Conservation (phyloP, 495 filamentous ascomycete genomes). For the Podospora pseudoanserina region DNA sequence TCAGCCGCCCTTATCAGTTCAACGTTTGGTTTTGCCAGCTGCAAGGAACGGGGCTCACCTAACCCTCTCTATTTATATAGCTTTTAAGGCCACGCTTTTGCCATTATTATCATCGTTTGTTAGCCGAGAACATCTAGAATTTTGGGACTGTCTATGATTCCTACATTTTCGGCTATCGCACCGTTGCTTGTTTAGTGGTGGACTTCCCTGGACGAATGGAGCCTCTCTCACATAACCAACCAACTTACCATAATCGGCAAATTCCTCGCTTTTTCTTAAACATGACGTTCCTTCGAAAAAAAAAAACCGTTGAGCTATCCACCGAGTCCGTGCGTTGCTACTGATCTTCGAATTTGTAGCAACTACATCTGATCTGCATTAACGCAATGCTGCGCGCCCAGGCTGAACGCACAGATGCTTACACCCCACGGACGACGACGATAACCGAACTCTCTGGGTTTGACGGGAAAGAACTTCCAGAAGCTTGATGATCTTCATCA, state of each 20-base stretch:
- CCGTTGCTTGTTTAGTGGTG: no score
- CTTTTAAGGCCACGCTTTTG: not conserved
- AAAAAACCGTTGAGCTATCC: not conserved
- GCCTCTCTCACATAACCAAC: not conserved
- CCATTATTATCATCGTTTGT: not conserved
- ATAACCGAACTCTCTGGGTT: not conserved
- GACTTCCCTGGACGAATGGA: not conserved
- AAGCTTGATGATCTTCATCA: constrained; percentile 3
- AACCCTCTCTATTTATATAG: not conserved
- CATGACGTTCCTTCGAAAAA: not conserved
- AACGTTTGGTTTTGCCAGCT: not conserved
- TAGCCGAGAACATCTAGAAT: not conserved
- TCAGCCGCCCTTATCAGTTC: not conserved
- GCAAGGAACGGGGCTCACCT: not conserved
- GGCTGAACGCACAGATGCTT: not conserved
- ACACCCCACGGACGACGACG: not conserved
- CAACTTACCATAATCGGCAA: not conserved
- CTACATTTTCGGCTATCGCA: not conserved
- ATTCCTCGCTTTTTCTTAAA: not conserved
- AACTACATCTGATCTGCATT: not conserved
- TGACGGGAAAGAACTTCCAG: constrained; percentile 6
- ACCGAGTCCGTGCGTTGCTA: constrained; percentile 3
- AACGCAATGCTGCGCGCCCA: not conserved
- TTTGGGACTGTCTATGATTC: not conserved
- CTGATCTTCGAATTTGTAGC: constrained; percentile 1